Evolutionary conservation across 352 stramenopile species (phyloP), one percentile per base, ranked within the genome.

Genomic region (Globisporangium splendens): DNA sequence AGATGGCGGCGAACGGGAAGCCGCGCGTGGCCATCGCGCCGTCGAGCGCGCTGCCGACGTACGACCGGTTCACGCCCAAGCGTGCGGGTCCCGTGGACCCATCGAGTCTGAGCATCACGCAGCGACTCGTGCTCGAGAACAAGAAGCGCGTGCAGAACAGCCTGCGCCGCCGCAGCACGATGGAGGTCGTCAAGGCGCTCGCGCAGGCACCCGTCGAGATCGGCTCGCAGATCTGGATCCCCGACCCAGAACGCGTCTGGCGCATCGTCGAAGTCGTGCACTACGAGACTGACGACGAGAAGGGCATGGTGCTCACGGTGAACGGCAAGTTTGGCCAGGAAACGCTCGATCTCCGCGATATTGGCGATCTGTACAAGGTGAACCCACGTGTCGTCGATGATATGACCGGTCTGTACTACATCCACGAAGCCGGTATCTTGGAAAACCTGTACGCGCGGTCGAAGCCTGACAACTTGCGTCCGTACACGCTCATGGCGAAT

Each of bases 401-500:
- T 68, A 95, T 95, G 86, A 95, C 86, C 41, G 59, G 77, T 17
- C 74, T 95, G 22, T 95, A 95, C 72, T 95, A 92, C 69, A 95
- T 95, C 69, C 86, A 95, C 70, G 86, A 95, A 63, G 83, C 86
- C 28, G 86, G 86, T 28, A 91, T 95, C 54, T 59, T 95, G 1
- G 81, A 89, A 59, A 95, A 95, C 63, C 62, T 95, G 20, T 70
- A 80, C 46, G 81, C 83, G 50, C 81, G 86, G 52, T 88, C 78
- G 50, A 87, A 85, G 59, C 63, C 73, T 6, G 83, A 89, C 48
- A 86, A 91, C 62, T 63, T 92, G 58, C 71, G 83, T 11, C 86
- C 86, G 21, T 95, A 95, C 63, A 93, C 86, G 66, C 80, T 93
- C 65, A 95, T 95, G 86, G 86, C 86, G 59, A 95, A 95, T 57